Conservation (phyloP, 140 eudicot genomes). For the Ambrosia hybrid region DNA sequence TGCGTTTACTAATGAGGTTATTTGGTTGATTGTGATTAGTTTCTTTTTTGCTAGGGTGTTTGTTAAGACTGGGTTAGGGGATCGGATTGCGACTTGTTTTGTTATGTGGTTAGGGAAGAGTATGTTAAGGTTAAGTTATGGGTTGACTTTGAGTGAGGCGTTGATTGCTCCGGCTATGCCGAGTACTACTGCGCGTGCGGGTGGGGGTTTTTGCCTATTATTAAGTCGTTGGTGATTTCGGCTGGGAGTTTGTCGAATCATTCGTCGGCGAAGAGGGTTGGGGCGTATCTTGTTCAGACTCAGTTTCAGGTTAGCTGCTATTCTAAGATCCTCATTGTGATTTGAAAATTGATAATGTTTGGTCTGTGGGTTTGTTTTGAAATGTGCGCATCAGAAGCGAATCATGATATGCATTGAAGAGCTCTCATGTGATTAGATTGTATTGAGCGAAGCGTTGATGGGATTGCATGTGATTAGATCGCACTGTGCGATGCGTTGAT, state of each 20-base stretch:
- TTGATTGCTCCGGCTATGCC: slow-evolving; percentile 97
- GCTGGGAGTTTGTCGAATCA: slow-evolving; percentile 81
- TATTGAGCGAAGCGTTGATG: too few species aligned
- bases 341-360: too few species aligned
- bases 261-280: slow-evolving; percentile 58
- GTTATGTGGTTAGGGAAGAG: slow-evolving; percentile 86
- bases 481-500: too few species aligned
- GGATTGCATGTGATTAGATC: too few species aligned
- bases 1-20: slow-evolving; percentile 79
- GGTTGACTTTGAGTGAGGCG: slow-evolving; percentile 83
- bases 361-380: too few species aligned
- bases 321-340: background rate
- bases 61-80: slow-evolving; percentile 83
- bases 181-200: slow-evolving; percentile 92
- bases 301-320: slow-evolving; percentile 69
- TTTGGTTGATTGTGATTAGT: slow-evolving; percentile 80
- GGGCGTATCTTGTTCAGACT: slow-evolving; percentile 71
- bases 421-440: too few species aligned
- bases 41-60: slow-evolving; percentile 93
- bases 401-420: too few species aligned
- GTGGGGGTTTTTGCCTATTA: slow-evolving; percentile 89
- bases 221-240: slow-evolving; percentile 65
- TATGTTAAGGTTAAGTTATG: slow-evolving; percentile 80
- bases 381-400: too few species aligned
- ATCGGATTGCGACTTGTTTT: slow-evolving; percentile 78